Evolutionary conservation across 2,329 filamentous ascomycete genomes (phyloP), one percentile per base, ranked within the genome.

Genomic region (Xylaria sp.): DNA sequence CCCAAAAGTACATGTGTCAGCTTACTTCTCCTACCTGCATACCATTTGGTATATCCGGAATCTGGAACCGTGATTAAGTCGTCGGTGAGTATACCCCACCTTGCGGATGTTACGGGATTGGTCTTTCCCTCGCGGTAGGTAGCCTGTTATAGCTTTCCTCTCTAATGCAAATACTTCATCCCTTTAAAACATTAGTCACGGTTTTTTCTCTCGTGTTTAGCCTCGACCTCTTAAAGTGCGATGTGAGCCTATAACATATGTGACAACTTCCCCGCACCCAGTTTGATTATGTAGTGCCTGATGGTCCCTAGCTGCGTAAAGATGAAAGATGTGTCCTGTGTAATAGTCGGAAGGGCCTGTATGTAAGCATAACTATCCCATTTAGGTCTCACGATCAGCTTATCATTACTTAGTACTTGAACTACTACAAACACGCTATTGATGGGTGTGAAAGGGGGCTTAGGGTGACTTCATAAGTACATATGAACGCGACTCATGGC

Each of bases 41-140:
- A 69, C 50, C 38, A 45, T 38, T 57, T 45, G 45, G 55, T 50
- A 47, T 57, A 59, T 22, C 15, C 27, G 20, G n/a, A 50, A 57
- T 57, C 44, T 64, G 65, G 54, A 63, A 59, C 59, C 44, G 53
- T 42, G 49, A 67, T 63, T 53, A 53, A 63, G 59, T 65, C 65
- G 45, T 65, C 65, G 71, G 73, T 75, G 71, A 75, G 74, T 76
- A 74, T 74, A 71, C 71, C 63, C 60, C 50, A 25, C 31, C 42
- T 57, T 36, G 31, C 9, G n/a, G 42, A 44, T 63, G 61, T 62
- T 68, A 29, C 54, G 36, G 44, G 39, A 61, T 27, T 60, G 15
- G 58, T 58, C 45, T 51, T 49, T 25, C 36, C 55, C 20, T 59
- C 39, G 11, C 33, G 25, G 49, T 66, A 63, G 68, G 27, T 60